These are phyloP conservation scores for Candida endomychidarum DNA, from an alignment of 805 yeast species.

Conservation along the genomic window DNA sequence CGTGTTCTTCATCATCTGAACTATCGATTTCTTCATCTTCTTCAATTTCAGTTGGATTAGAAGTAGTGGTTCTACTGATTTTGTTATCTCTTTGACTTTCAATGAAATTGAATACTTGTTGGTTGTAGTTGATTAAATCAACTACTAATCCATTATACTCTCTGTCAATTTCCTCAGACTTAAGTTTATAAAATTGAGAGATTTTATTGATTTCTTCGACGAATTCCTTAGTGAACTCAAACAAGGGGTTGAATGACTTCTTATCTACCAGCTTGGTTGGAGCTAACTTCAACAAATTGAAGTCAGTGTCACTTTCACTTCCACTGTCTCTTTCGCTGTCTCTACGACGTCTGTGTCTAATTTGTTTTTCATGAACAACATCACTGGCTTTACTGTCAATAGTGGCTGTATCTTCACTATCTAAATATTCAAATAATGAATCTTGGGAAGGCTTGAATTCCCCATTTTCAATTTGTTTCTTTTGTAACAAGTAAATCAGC, in stretches of 20 bases:
- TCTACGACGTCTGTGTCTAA: slow-evolving; percentile 5
- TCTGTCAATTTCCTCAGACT: slow-evolving; percentile 46
- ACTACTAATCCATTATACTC: slow-evolving; percentile 47
- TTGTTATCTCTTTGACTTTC: slow-evolving; percentile 8
- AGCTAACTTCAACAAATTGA: slow-evolving; percentile 2
- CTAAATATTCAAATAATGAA: slow-evolving; percentile 1
- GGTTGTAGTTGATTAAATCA: slow-evolving; percentile 37
- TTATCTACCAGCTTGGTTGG: slow-evolving; percentile 2
- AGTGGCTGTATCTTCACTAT: neutral
- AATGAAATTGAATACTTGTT: slow-evolving; percentile 13
- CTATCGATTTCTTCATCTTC: slow-evolving; percentile 25
- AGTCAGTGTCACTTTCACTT: slow-evolving; percentile 1
- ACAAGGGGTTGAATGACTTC: slow-evolving; percentile 25
- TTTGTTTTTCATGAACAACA: neutral
- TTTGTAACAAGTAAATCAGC: slow-evolving; percentile 53
- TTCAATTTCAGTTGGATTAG: slow-evolving; percentile 28
- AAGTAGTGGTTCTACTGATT: slow-evolving; percentile 17
- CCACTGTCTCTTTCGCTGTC: slow-evolving; percentile 7
- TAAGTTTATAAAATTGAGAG: slow-evolving; percentile 49
- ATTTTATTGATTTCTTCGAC: slow-evolving; percentile 51
- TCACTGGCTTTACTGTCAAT: neutral
- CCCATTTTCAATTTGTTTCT: slow-evolving; percentile 27
- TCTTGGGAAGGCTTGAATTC: slow-evolving; percentile 9
- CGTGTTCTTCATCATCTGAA: slow-evolving; percentile 29
- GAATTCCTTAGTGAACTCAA: slow-evolving; percentile 47